Evolutionary conservation across 352 stramenopile genomes (phyloP).

Genomic region (Peronospora farinosa): DNA sequence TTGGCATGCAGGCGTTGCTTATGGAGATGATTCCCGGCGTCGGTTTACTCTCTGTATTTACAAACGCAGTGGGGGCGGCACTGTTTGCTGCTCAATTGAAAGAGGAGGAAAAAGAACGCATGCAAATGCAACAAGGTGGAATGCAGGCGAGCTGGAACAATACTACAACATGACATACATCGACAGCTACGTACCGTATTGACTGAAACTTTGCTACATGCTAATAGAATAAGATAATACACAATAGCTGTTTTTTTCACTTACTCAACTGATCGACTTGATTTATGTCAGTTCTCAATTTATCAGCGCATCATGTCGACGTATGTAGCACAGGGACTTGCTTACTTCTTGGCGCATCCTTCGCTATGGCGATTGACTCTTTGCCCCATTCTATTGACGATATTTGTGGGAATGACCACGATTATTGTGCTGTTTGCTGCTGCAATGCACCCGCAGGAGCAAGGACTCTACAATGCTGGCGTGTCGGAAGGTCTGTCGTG

Average conservation of each 20-base stretch:
- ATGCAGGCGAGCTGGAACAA: slow-evolving; percentile 9
- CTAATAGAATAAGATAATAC: too few species aligned
- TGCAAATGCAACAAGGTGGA: slow-evolving; percentile 6
- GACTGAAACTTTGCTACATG: neutral
- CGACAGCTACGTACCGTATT: slow-evolving; percentile 14
- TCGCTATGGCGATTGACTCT: slow-evolving; percentile 41
- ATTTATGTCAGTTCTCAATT: slow-evolving; percentile 6
- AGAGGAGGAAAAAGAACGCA: slow-evolving; percentile 27
- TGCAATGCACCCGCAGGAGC: slow-evolving; percentile 38
- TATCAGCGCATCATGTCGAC: slow-evolving; percentile 23
- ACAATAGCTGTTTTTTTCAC: too few species aligned
- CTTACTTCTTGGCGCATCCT: slow-evolving; percentile 45
- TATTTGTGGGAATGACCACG: slow-evolving; percentile 35
- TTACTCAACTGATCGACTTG: neutral
- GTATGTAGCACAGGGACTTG: slow-evolving; percentile 28
- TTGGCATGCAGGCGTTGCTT: slow-evolving; percentile 66
- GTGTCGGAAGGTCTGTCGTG: slow-evolving; percentile 37
- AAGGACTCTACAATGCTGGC: slow-evolving; percentile 31
- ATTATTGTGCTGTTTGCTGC: slow-evolving; percentile 39
- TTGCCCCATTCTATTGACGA: slow-evolving; percentile 42
- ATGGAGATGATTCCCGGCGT: slow-evolving; percentile 69
- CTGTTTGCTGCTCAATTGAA: slow-evolving; percentile 63
- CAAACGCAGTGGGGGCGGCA: slow-evolving; percentile 61
- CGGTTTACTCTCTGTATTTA: slow-evolving; percentile 62
- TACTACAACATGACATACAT: slow-evolving; percentile 11